Evolutionary conservation across 805 yeast species (phyloP).

Genomic region (Kluyveromyces starmeri): DNA sequence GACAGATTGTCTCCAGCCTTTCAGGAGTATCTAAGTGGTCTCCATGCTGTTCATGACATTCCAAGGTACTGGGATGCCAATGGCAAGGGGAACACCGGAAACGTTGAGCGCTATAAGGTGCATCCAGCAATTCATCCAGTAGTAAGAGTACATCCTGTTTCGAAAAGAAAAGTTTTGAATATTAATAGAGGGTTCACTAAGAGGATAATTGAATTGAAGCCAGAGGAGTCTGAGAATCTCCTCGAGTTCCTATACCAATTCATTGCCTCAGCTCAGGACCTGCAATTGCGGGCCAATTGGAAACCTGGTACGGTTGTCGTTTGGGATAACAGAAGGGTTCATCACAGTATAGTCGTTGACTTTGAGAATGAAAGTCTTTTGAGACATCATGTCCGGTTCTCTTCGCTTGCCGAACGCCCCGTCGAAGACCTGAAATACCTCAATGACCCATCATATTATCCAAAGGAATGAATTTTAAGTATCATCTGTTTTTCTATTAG

Average conservation of each 20-base stretch:
- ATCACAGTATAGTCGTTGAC: slow-evolving; percentile 63
- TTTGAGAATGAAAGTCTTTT: slow-evolving; percentile 52
- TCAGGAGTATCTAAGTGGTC: slow-evolving; percentile 47
- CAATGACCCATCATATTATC: slow-evolving; percentile 12
- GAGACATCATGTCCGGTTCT: slow-evolving; percentile 67
- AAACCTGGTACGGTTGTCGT: slow-evolving; percentile 60
- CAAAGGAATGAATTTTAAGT: background rate
- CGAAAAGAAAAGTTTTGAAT: slow-evolving; percentile 49
- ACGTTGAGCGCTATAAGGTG: slow-evolving; percentile 44
- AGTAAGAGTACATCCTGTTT: slow-evolving; percentile 67
- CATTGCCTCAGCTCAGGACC: slow-evolving; percentile 43
- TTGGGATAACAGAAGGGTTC: slow-evolving; percentile 71
- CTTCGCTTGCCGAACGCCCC: slow-evolving; percentile 69
- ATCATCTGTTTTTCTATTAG: too few species aligned
- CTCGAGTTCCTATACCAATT: slow-evolving; percentile 48
- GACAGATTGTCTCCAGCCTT: slow-evolving; percentile 59
- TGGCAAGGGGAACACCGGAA: background rate
- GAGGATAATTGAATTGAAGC: slow-evolving; percentile 61
- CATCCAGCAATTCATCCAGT: slow-evolving; percentile 53
- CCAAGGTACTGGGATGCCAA: background rate
- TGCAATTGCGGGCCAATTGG: slow-evolving; percentile 65
- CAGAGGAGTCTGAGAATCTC: slow-evolving; percentile 58
- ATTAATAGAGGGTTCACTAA: slow-evolving; percentile 53
- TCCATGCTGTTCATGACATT: slow-evolving; percentile 59
- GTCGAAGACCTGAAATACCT: slow-evolving; percentile 38